Conservation (phyloP, 345 rosid species). For the Reutealis trisperma region DNA sequence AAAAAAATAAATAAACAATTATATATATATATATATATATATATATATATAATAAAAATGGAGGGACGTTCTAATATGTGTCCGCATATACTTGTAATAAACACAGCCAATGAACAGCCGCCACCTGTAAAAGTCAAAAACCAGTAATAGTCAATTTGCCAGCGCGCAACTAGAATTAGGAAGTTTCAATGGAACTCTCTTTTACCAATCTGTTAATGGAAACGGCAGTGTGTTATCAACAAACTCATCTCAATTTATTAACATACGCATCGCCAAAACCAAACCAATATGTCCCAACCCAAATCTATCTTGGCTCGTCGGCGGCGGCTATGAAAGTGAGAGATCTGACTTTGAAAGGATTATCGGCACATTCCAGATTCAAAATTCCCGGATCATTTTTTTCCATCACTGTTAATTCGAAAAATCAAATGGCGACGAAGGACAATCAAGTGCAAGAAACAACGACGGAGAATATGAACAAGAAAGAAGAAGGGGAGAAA, state of each 20-base stretch:
- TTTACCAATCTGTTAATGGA: background rate
- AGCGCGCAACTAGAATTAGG: background rate
- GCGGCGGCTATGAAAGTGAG: background rate
- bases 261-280: background rate
- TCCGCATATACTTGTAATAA: no score
- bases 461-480: background rate
- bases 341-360: slow-evolving; percentile 3
- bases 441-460: background rate
- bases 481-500: slow-evolving; percentile 12
- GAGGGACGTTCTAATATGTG: no score
- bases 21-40: no score
- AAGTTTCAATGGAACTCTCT: background rate
- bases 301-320: background rate
- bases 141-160: background rate
- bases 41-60: no score
- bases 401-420: background rate
- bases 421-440: slow-evolving; percentile 14
- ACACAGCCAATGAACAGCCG: no score
- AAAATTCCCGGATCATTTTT: background rate
- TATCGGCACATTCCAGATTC: background rate
- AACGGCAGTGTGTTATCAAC: background rate
- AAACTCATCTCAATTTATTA: background rate
- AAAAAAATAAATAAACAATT: no score
- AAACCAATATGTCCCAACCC: background rate
- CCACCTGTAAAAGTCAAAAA: background rate